These are phyloP conservation scores for Candida tallmaniae DNA, from an alignment of 805 yeast genomes.

Conservation along the genomic window DNA sequence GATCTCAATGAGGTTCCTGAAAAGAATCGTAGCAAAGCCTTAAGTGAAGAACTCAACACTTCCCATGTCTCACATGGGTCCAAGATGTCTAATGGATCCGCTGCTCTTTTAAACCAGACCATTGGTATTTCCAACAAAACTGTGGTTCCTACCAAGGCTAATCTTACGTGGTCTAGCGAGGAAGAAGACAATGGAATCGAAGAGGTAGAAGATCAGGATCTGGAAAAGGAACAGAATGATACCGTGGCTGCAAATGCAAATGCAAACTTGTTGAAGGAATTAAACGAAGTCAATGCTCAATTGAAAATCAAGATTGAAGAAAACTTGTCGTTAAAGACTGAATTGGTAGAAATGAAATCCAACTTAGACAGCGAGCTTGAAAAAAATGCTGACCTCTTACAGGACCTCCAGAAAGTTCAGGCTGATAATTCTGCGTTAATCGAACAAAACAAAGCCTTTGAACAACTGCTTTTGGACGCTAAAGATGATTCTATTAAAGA, in stretches of 20 bases:
- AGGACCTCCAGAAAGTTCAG: not conserved
- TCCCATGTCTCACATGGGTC: constrained; percentile 4
- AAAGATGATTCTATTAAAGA: constrained; percentile 16
- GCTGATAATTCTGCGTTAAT: not conserved
- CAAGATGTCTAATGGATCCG: constrained; percentile 2
- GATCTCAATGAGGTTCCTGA: not conserved
- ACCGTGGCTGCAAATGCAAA: not conserved
- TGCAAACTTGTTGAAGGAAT: not conserved
- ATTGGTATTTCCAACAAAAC: constrained; percentile 57
- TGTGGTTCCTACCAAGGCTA: constrained; percentile 81
- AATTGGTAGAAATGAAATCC: constrained; percentile 6
- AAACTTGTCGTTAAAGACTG: constrained; percentile 5
- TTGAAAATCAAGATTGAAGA: not conserved
- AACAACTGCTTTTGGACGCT: constrained; percentile 4
- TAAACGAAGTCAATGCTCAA: constrained; percentile 2
- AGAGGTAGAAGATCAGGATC: constrained; percentile 4
- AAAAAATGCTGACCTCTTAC: constrained; percentile 6
- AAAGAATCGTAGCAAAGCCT: not conserved
- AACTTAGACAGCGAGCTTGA: constrained; percentile 6
- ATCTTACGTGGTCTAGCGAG: constrained; percentile 84
- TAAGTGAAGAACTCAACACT: not conserved
- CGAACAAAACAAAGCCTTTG: constrained; percentile 2
- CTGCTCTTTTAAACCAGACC: constrained; percentile 14
- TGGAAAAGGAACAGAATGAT: not conserved
- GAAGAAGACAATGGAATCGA: constrained; percentile 54